Evolutionary conservation across 768 basidiomycete genomes (phyloP), one percentile per base, ranked within the genome.

Genomic region (Scleroderma citrinum): DNA sequence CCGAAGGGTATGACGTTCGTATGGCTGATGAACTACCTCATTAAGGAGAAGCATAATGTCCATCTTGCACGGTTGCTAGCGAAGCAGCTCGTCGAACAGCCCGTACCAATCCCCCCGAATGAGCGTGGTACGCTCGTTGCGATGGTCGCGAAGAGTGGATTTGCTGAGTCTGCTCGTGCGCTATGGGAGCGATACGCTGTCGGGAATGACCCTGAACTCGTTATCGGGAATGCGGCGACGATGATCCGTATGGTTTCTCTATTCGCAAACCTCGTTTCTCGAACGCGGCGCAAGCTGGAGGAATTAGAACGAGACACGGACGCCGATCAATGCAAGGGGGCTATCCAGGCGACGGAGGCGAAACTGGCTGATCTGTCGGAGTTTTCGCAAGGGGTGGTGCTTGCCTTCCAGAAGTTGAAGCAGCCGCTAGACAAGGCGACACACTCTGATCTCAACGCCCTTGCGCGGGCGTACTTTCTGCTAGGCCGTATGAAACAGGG

Each of bases 391-490:
- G 70, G 58, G 24, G 71, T 86, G 50, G 52, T 83, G 26, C 53
- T 54, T 14, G 67, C 68, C 36, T 87, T 72, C 63, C 65, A 58
- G 26, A 44, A 61, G 31, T 59, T 61, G 41, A 75, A 80, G 58
- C 60, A 69, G 26, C 80, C 84, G 7, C 56, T 84, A 43, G 52
- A 63, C 17, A 44, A 65, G 19, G 78, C 81, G 2, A 56, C 65
- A 34, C 83, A 82, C 63, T 66, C 58, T 43, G 67, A 70, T 44
- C 59, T 88, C 51, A 86, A 77, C 41, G 75, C 83, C 8, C 69
- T 84, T 31, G 83, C 83, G 2, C 75, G 83, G 49, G 80, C 76
- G 19, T 76, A 76, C 61, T 80, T 85, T 56, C 71, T 84, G 49
- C 64, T 81, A 21, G 81, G 78, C 19, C 61, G 73, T 40, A 60